Evolutionary conservation across 805 yeast genomes (phyloP).

Genomic region (Debaryomyces tyrocola): DNA sequence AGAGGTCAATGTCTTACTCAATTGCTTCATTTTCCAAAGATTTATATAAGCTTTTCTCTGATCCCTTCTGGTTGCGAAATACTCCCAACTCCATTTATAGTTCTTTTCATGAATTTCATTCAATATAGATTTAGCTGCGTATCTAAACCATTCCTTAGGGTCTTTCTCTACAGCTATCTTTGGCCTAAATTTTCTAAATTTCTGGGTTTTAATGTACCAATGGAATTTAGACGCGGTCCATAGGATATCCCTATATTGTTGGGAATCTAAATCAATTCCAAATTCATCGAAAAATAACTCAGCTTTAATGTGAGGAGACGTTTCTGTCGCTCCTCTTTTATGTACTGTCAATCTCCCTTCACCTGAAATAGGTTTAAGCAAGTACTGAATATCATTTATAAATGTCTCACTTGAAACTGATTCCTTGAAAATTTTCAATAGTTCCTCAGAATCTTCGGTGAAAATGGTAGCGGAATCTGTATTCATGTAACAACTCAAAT

Average conservation of each 20-base stretch:
- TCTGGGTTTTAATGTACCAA: constrained; percentile 73
- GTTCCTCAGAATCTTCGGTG: constrained; percentile 46
- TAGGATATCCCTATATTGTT: constrained; percentile 79
- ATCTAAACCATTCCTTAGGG: constrained; percentile 80
- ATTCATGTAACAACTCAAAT: constrained; percentile 82
- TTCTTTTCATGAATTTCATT: constrained; percentile 80
- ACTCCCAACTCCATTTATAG: constrained; percentile 87
- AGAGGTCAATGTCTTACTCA: constrained; percentile 25
- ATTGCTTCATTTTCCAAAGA: constrained; percentile 65
- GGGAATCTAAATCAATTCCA: constrained; percentile 80
- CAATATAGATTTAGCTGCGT: constrained; percentile 73
- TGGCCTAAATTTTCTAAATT: constrained; percentile 74
- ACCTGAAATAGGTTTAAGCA: constrained; percentile 88
- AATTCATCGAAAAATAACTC: constrained; percentile 85
- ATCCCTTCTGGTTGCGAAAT: constrained; percentile 67
- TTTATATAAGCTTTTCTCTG: constrained; percentile 65
- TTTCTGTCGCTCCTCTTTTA: constrained; percentile 72
- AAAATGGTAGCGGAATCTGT: constrained; percentile 57
- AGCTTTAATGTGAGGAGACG: constrained; percentile 66
- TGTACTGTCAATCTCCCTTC: constrained; percentile 78
- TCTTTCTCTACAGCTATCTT: constrained; percentile 49
- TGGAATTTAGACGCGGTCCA: constrained; percentile 81
- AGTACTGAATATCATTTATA: constrained; percentile 43
- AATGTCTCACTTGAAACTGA: constrained; percentile 35
- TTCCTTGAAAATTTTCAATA: constrained; percentile 49